phyloP scores from a whole-genome alignment of 192 early-diverging fungal species.

The Coemansia sp. region DNA sequence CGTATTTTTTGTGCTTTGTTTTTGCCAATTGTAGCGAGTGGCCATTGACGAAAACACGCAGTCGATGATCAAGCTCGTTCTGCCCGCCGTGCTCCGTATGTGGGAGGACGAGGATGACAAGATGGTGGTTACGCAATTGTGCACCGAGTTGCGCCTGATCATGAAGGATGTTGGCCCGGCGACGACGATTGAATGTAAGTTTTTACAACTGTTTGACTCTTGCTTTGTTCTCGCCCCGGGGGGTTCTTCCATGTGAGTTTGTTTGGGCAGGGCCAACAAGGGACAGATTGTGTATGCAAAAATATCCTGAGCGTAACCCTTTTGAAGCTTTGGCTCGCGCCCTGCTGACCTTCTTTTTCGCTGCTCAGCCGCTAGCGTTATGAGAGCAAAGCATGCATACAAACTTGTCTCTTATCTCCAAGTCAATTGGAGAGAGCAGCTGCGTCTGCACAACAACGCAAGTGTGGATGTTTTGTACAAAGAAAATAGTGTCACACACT shows the following conservation, averaged over 20 bases:
- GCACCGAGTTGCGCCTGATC: slow-evolving; percentile 68
- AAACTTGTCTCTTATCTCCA: not conserved
- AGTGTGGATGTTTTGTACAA: not conserved
- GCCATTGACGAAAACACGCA: slow-evolving; percentile 75
- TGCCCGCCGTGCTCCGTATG: slow-evolving; percentile 69
- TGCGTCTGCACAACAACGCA: not conserved
- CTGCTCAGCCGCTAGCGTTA: not conserved
- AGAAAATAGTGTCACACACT: not conserved
- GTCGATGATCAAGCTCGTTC: slow-evolving; percentile 64
- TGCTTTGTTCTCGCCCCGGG: not conserved
- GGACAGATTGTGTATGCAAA: not conserved
- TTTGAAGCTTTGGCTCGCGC: not conserved
- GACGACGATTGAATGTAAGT: slow-evolving; percentile 51
- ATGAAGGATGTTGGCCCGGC: slow-evolving; percentile 77
- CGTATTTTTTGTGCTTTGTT: not conserved
- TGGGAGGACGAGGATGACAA: slow-evolving; percentile 84
- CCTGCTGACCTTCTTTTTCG: slow-evolving; percentile 7
- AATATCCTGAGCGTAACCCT: slow-evolving; percentile 1
- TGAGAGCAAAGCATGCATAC: not conserved
- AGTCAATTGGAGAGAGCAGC: slow-evolving; percentile 3
- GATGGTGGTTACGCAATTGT: slow-evolving; percentile 77
- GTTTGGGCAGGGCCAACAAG: not conserved
- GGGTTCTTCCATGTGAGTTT: not conserved
- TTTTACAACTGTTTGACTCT: not conserved
- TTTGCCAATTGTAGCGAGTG: slow-evolving; percentile 48